Evolutionary conservation across 1,284 basidiomycete species (phyloP), one percentile per base, ranked within the genome.

Genomic region (Naganishia cerealis): DNA sequence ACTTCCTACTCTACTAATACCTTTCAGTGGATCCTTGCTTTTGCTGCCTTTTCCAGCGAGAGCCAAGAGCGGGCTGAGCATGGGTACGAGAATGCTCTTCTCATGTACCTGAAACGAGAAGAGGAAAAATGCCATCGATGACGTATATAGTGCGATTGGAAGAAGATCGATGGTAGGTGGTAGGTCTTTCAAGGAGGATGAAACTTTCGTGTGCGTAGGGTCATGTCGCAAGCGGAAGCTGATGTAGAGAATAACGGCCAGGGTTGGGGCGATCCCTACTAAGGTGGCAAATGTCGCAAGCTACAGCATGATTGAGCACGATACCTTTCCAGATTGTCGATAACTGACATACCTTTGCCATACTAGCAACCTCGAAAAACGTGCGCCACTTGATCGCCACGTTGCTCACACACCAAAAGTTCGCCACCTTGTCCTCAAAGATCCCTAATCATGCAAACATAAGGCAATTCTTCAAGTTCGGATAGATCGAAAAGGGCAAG

Each of bases 41-140:
- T 77, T 57, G 78, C 77, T 59, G 57, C 77, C 80, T 57, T 81
- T 77, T 15, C 86, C 87, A 0, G 87, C 88, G 57, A 94, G 82
- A 13, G 94, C 82, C 21, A 96, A 82, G 0, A 88, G 91, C 33
- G 94, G 82, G 0, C 94, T 94, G 71, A 96, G 80, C 24, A 96
- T 83, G 2, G 93, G 92, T 0, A 97, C 77, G n/a, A 97, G 77
- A 57, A 96, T 90, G 2, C 90, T 90, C 83, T 96, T 96, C 79
- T 96, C 93, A 79, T 95, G 93, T 36, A 94, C 93, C 77, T 96
- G 93, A 78, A 96, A 95, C 8, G 92, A 94, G 81, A 96, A 94
- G 29, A 98, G 82, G 81, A 94, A 96, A 84, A 96, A 95, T 4
- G 92, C 89, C 82, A 94, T 82, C 81, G 74, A 73, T 21, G 73